phyloP scores from a whole-genome alignment of 2,329 filamentous ascomycete species.

The Capronia coronata region DNA sequence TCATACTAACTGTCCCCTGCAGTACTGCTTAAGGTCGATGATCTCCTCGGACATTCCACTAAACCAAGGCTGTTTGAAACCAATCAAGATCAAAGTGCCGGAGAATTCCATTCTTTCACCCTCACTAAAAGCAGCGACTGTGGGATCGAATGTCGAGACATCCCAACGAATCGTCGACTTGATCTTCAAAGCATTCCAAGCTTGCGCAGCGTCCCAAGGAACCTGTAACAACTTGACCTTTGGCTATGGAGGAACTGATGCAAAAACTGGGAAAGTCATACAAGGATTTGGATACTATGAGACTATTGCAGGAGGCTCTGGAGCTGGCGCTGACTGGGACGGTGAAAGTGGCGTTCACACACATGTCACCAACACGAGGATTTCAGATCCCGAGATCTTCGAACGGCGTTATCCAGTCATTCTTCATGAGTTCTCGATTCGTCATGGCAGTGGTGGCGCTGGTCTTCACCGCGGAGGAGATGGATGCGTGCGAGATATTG shows the following conservation, averaged over 20 bases:
- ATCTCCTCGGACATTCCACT: conserved; percentile 32
- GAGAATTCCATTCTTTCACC: conserved; percentile 29
- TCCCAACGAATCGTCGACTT: conserved; percentile 31
- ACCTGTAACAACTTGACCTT: conserved; percentile 32
- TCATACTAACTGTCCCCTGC: too few relatives aligned
- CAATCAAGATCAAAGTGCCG: conserved; percentile 29
- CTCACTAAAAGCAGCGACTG: conserved; percentile 30
- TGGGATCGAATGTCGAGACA: conserved; percentile 29
- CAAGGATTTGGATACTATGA: conserved; percentile 69
- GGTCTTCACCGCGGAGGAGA: conserved; percentile 66
- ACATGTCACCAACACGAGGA: conserved; percentile 81
- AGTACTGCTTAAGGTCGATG: conserved; percentile 30
- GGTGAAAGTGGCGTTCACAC: conserved; percentile 69
- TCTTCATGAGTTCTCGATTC: conserved; percentile 61
- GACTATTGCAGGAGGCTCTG: conserved; percentile 71
- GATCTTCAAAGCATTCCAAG: conserved; percentile 32
- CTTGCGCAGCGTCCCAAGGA: conserved; percentile 29
- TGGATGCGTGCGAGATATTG: conserved; percentile 70
- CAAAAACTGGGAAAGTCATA: conserved; percentile 30
- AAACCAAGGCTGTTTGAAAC: conserved; percentile 32
- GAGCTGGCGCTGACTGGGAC: conserved; percentile 66
- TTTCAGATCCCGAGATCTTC: conserved; percentile 73
- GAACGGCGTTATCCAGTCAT: conserved; percentile 71
- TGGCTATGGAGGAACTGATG: conserved; percentile 21
- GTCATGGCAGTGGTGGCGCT: conserved; percentile 56